phyloP scores from a whole-genome alignment of 202 grass and related monocot species.

The Schoenoplectus tabernaemontani region DNA sequence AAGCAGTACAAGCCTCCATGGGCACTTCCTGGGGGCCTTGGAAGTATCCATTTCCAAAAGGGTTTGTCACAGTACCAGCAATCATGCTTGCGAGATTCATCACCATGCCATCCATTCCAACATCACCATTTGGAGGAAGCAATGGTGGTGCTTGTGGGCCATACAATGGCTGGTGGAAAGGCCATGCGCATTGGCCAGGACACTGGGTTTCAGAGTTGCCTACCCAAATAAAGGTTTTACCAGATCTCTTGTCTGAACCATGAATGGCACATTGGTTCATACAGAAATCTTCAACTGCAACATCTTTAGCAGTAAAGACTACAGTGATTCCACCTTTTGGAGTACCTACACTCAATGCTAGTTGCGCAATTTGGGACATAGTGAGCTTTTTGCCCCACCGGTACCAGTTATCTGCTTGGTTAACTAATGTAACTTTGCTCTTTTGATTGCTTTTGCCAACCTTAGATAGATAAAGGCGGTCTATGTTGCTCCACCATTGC shows the following conservation, averaged over 20 bases:
- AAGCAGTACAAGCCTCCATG: constrained; percentile 63
- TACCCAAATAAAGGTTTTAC: constrained; percentile 43
- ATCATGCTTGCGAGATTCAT: too few species aligned
- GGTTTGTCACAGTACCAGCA: constrained; percentile 55
- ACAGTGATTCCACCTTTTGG: constrained; percentile 40
- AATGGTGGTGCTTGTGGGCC: too few species aligned
- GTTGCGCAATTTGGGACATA: constrained; percentile 26
- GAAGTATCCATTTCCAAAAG: constrained; percentile 66
- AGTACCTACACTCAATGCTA: constrained; percentile 23
- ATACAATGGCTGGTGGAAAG: too few species aligned
- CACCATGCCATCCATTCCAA: too few species aligned
- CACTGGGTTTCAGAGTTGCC: constrained; percentile 73
- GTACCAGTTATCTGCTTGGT: constrained; percentile 37
- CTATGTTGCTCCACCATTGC: constrained; percentile 58
- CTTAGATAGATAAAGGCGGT: constrained; percentile 33
- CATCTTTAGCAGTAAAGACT: constrained; percentile 55
- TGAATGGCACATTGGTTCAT: constrained; percentile 50
- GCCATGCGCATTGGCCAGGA: too few species aligned
- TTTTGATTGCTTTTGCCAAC: background rate
- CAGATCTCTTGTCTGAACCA: constrained; percentile 33
- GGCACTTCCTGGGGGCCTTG: constrained; percentile 54
- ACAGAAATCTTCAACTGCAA: constrained; percentile 62
- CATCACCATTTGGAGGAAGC: too few species aligned
- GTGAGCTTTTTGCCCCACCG: constrained; percentile 44
- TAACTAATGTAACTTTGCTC: constrained; percentile 27